phyloP scores from a whole-genome alignment of 2,329 filamentous ascomycete species.

The Phymatotrichopsis omnivora region DNA sequence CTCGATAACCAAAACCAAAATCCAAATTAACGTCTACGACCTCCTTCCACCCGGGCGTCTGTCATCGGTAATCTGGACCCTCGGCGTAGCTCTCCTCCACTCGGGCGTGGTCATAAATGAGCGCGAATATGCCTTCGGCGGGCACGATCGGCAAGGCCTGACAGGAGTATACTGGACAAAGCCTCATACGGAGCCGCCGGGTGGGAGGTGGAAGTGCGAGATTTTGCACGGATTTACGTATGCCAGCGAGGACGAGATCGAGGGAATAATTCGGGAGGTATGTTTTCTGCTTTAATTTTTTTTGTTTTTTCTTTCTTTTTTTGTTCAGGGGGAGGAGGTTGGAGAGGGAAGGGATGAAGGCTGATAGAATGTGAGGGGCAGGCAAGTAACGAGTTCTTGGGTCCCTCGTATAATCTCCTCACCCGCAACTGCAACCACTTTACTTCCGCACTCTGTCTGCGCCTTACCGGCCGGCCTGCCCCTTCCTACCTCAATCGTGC shows the following conservation, averaged over 20 bases:
- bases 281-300: conserved; percentile 30
- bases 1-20: conserved; percentile 60
- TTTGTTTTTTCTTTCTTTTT: too few relatives aligned
- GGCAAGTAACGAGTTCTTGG: conserved; percentile 62
- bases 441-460: conserved; percentile 63
- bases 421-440: conserved; percentile 87
- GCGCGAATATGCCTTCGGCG: conserved; percentile 75
- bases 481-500: conserved; percentile 73
- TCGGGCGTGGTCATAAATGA: conserved; percentile 73
- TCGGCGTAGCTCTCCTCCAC: conserved; percentile 69
- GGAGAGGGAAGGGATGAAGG: not conserved
- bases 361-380: not conserved
- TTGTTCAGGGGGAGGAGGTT: not conserved
- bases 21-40: conserved; percentile 69
- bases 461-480: conserved; percentile 58
- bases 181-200: conserved; percentile 61
- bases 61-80: conserved; percentile 64
- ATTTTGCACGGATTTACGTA: conserved; percentile 73
- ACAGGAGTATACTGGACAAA: conserved; percentile 79
- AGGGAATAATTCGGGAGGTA: conserved; percentile 51
- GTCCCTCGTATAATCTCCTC: conserved; percentile 68
- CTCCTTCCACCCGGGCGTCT: conserved; percentile 63
- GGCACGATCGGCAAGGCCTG: conserved; percentile 58
- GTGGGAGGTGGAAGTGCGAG: conserved; percentile 63
- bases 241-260: conserved; percentile 57